Evolutionary conservation across 179 eudicot species (phyloP), one percentile per base, ranked within the genome.

Genomic region (Sideroxylon spinosum): DNA sequence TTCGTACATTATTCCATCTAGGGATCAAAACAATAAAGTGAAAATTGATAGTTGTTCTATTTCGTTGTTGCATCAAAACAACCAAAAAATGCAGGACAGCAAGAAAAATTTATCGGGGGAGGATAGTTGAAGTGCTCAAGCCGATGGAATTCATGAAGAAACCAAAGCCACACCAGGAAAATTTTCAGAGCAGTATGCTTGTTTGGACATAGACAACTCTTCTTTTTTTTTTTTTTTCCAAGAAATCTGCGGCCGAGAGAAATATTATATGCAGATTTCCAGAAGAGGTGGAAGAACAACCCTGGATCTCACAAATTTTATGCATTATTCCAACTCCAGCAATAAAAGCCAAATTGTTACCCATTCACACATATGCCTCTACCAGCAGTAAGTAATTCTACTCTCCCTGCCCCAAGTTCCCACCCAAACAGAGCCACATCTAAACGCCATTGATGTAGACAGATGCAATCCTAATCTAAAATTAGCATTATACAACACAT

Each of bases 241-340:
- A 37, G 44, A 37, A 37, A 1, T 37, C 44, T 3, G 44, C 44
- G 5, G 4, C 44, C 44, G 6, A 37, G 44, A 37, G 62, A 53
- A 26, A 71, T 16, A 71, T 71, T 50, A 12, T 11, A 60, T 71
- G 23, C 37, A 32, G 61, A 71, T 52, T 70, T 19, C 72, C 72
- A 5, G 46, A 66, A 0, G 20, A 10, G 70, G 19, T 28, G 48
- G 48, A 65, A n/a, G 71, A 32, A 25, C 9, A 44, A 44, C 25
- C 72, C 26, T 3, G 26, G 4, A 68, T 44, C 52, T 68, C 52
- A 68, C 3, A 44, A 37, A 0, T 37, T 37, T 19, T 6, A 9
- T 44, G 71, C 25, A 5, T 10, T 44, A 44, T 16, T 29, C 49
- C 52, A 37, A 44, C 26, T 44, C 72, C 72, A 19, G 72, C 52